Evolutionary conservation across 495 filamentous ascomycete species (phyloP).

Genomic region (Xanthoparmelia taractica): DNA sequence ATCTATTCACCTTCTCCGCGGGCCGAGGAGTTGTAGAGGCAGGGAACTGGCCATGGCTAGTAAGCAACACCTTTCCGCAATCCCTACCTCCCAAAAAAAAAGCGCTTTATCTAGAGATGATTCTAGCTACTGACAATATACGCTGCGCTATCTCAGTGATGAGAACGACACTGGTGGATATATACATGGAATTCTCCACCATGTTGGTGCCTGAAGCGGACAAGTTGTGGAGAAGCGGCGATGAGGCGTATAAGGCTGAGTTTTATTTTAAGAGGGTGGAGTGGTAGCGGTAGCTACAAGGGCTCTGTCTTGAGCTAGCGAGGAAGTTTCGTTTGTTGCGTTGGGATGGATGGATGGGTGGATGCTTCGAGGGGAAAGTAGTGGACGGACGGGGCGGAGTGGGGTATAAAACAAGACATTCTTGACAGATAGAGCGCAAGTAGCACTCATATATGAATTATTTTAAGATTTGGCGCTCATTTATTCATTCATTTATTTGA

Average conservation of each 20-base stretch:
- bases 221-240: neutral
- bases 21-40: conserved; percentile 14
- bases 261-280: neutral
- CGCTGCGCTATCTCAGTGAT: conserved; percentile 14
- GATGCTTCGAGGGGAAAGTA: neutral
- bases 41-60: conserved; percentile 15
- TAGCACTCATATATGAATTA: no score
- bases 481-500: no score
- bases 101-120: neutral
- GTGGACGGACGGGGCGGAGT: no score
- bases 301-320: neutral
- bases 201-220: neutral
- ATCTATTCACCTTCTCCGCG: conserved; percentile 17
- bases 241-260: conserved; percentile 1
- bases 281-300: neutral
- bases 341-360: neutral
- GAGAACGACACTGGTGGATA: conserved; percentile 14
- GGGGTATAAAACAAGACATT: no score
- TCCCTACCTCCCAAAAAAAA: neutral
- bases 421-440: no score
- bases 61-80: neutral
- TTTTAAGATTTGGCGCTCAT: no score
- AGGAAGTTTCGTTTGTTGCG: neutral
- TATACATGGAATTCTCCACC: conserved; percentile 15
- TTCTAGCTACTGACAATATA: neutral